A percentile compares a stretch with the other conserved stretches of the same genome.
These are phyloP conservation scores for Trametes pubescens DNA, from an alignment of 1,284 basidiomycete species.

Conservation along the genomic window DNA sequence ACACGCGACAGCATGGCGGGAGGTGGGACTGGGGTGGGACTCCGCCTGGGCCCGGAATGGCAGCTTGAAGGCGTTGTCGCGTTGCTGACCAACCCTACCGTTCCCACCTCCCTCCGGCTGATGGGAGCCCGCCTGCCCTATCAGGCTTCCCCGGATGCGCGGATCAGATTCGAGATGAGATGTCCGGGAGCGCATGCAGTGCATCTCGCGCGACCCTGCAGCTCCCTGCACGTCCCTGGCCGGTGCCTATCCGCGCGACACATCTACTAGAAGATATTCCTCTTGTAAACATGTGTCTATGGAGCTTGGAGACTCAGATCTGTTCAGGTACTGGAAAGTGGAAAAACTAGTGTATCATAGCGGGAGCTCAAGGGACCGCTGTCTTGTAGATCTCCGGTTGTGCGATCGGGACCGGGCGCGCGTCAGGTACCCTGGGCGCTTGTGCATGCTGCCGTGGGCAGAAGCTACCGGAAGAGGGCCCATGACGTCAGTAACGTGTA, in stretches of 20 bases:
- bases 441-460: background rate
- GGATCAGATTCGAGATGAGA: conserved; percentile 28
- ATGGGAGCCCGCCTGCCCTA: conserved; percentile 14
- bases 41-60: conserved; percentile 8
- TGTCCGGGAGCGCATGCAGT: conserved; percentile 15
- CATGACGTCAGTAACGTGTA: background rate
- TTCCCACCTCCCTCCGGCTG: conserved; percentile 23
- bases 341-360: too few relatives aligned
- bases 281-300: background rate
- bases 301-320: too few relatives aligned
- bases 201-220: conserved; percentile 3
- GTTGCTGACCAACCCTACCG: conserved; percentile 28
- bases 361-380: background rate
- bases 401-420: conserved; percentile 8
- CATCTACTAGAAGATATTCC: background rate
- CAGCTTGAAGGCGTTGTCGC: conserved; percentile 10
- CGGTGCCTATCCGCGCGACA: background rate
- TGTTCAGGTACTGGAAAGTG: background rate
- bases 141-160: background rate
- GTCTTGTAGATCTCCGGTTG: background rate
- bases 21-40: conserved; percentile 12
- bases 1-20: conserved; percentile 23
- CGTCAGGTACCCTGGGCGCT: conserved; percentile 5
- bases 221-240: background rate
- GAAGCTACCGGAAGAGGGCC: background rate